phyloP scores from a whole-genome alignment of 495 filamentous ascomycete genomes.

The Tuber brumale region DNA sequence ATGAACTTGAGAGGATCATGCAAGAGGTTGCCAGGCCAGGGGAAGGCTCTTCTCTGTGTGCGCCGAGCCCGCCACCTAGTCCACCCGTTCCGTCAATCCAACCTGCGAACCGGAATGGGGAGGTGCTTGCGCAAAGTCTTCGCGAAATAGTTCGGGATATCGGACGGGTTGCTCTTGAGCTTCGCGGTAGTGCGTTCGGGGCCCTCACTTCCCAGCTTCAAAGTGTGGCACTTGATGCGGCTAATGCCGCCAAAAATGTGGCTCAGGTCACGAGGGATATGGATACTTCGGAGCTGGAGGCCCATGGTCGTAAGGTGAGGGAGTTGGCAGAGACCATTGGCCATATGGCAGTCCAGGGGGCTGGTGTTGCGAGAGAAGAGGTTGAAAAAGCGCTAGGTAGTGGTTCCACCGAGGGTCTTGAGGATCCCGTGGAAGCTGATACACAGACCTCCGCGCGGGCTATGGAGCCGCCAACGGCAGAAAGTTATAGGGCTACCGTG shows the following conservation, averaged over 20 bases:
- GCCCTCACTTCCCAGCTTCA: conserved; percentile 47
- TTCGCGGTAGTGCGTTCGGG: conserved; percentile 43
- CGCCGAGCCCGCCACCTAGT: conserved; percentile 17
- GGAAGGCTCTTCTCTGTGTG: conserved; percentile 6
- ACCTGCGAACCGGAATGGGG: conserved; percentile 27
- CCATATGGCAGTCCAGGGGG: conserved; percentile 43
- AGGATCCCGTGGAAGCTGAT: conserved; percentile 15
- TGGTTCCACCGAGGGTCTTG: conserved; percentile 8
- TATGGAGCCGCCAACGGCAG: conserved; percentile 1
- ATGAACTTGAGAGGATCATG: conserved; percentile 50
- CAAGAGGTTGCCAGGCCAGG: conserved; percentile 18
- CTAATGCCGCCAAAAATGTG: conserved; percentile 44
- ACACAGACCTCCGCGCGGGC: conserved; percentile 3
- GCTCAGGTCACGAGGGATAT: conserved; percentile 44
- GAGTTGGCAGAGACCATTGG: conserved; percentile 48
- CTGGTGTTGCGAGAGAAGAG: conserved; percentile 28
- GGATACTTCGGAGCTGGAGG: conserved; percentile 46
- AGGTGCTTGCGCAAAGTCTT: conserved; percentile 30
- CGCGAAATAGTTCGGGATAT: conserved; percentile 30
- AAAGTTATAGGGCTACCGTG: conserved; percentile 4
- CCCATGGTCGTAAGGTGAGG: conserved; percentile 45
- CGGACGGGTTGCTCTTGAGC: conserved; percentile 23
- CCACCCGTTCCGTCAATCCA: conserved; percentile 12
- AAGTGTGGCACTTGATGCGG: conserved; percentile 46
- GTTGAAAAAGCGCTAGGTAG: conserved; percentile 26